Percentiles rank a stretch among this genome's conserved stretches.
phyloP scores from a whole-genome alignment of 2,329 filamentous ascomycete species.

The Alternaria sp. region DNA sequence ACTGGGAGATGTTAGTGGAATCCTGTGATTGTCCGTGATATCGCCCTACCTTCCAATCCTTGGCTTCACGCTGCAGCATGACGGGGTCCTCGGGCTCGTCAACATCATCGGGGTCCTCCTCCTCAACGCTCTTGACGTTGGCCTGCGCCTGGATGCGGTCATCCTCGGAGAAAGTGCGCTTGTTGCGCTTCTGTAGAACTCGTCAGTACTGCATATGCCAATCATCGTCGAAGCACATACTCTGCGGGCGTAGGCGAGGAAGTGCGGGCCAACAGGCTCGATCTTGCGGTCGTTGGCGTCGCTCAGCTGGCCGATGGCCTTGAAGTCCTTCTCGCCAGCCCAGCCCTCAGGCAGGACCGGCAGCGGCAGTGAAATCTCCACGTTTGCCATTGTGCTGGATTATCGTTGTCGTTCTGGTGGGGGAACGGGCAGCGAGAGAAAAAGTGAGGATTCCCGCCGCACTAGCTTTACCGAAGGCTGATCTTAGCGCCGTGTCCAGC shows the following conservation, averaged over 20 bases:
- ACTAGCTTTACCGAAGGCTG: constrained; percentile 19
- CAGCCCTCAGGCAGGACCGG: constrained; percentile 81
- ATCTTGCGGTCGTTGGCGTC: constrained; percentile 82
- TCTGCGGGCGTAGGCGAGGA: constrained; percentile 94
- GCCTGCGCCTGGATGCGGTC: constrained; percentile 96
- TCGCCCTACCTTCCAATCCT: constrained; percentile 93
- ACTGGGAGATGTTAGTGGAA: constrained; percentile 20
- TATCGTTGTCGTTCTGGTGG: constrained; percentile 13
- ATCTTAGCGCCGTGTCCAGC: constrained; percentile 3
- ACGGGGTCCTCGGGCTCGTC: constrained; percentile 92
- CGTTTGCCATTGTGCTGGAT: constrained; percentile 65
- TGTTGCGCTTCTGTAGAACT: constrained; percentile 71
- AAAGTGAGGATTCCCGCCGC: constrained; percentile 15
- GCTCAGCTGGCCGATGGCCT: constrained; percentile 77
- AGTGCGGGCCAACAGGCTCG: constrained; percentile 96
- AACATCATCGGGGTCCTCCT: constrained; percentile 87
- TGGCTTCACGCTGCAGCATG: constrained; percentile 90
- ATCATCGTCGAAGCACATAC: constrained; percentile 56
- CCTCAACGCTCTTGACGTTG: constrained; percentile 93
- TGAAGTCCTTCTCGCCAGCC: constrained; percentile 91
- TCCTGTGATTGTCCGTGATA: too few species aligned
- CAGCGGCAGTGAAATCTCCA: constrained; percentile 69
- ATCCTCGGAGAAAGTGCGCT: constrained; percentile 98
- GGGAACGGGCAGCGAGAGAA: constrained; percentile 6
- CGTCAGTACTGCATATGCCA: constrained; percentile 20